Percentiles rank a stretch among this genome's conserved stretches.
phyloP scores from a whole-genome alignment of 805 yeast genomes.

The Helenozyma rhizophorensis region DNA sequence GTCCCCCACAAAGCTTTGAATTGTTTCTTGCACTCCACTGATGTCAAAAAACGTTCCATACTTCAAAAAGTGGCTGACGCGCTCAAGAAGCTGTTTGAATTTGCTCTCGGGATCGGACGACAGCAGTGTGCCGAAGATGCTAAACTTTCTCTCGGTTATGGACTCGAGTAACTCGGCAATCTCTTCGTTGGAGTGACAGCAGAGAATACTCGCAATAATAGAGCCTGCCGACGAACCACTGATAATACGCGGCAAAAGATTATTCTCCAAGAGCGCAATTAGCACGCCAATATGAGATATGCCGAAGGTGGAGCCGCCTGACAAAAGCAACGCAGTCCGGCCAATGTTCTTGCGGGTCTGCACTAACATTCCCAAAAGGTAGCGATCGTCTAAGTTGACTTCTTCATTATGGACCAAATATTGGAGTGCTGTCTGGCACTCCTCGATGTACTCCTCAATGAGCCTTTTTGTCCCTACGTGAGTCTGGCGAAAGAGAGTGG shows the following conservation, averaged over 20 bases:
- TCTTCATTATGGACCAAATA: conserved; percentile 35
- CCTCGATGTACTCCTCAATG: conserved; percentile 78
- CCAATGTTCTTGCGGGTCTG: conserved; percentile 92
- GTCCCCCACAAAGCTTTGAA: conserved; percentile 79
- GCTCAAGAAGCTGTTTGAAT: conserved; percentile 43
- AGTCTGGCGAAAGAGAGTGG: conserved; percentile 69
- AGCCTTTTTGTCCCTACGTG: conserved; percentile 80
- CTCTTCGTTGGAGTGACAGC: conserved; percentile 76
- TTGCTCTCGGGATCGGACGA: conserved; percentile 36
- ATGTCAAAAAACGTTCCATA: conserved; percentile 90
- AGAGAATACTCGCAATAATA: conserved; percentile 83
- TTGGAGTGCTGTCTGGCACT: conserved; percentile 54
- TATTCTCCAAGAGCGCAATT: conserved; percentile 68
- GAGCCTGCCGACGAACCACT: conserved; percentile 97
- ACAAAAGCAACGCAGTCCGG: conserved; percentile 86
- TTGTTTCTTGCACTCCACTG: conserved; percentile 62
- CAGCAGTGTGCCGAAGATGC: conserved; percentile 38
- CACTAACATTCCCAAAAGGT: conserved; percentile 70
- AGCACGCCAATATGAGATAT: conserved; percentile 89
- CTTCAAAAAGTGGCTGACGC: conserved; percentile 57
- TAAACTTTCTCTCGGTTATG: conserved; percentile 54
- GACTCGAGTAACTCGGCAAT: conserved; percentile 51
- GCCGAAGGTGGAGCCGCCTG: conserved; percentile 96
- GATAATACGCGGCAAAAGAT: conserved; percentile 77
- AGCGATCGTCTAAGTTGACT: conserved; percentile 56